Evolutionary conservation across 1,284 basidiomycete species (phyloP).

Genomic region (Anthracocystis walkeri): DNA sequence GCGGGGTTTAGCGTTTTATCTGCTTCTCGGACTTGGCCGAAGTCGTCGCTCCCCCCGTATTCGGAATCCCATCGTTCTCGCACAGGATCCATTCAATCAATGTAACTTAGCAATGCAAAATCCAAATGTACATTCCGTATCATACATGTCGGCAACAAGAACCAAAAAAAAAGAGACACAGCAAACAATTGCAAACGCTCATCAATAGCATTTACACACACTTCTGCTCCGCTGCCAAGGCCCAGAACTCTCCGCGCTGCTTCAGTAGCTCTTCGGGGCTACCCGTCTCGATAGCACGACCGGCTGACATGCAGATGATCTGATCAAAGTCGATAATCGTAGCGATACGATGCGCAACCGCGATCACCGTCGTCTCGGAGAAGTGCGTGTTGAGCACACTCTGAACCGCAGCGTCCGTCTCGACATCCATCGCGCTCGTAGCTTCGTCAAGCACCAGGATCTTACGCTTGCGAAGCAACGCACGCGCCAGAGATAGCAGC

Average conservation of each 20-base stretch:
- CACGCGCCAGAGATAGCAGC: constrained; percentile 72
- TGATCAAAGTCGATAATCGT: constrained; percentile 82
- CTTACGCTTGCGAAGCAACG: constrained; percentile 73
- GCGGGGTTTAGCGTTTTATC: neutral
- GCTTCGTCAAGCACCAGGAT: constrained; percentile 74
- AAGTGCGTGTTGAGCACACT: constrained; percentile 72
- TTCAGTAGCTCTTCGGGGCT: constrained; percentile 44
- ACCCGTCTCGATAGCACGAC: constrained; percentile 76
- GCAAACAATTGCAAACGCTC: neutral
- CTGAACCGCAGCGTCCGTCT: constrained; percentile 73
- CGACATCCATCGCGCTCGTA: constrained; percentile 51
- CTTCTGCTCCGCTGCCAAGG: constrained; percentile 59
- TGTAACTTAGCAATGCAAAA: neutral
- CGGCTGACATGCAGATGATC: constrained; percentile 81
- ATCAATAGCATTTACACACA: constrained; percentile 26
- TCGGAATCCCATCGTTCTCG: neutral
- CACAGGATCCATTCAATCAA: neutral
- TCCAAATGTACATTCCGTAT: neutral
- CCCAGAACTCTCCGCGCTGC: constrained; percentile 48
- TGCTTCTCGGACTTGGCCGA: constrained; percentile 18
- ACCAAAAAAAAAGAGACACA: neutral
- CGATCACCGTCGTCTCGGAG: constrained; percentile 56
- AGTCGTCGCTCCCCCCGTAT: neutral
- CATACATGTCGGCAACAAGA: constrained; percentile 3
- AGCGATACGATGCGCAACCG: constrained; percentile 76